phyloP scores from a whole-genome alignment of 768 basidiomycete species.

The Hebeloma cylindrosporum region DNA sequence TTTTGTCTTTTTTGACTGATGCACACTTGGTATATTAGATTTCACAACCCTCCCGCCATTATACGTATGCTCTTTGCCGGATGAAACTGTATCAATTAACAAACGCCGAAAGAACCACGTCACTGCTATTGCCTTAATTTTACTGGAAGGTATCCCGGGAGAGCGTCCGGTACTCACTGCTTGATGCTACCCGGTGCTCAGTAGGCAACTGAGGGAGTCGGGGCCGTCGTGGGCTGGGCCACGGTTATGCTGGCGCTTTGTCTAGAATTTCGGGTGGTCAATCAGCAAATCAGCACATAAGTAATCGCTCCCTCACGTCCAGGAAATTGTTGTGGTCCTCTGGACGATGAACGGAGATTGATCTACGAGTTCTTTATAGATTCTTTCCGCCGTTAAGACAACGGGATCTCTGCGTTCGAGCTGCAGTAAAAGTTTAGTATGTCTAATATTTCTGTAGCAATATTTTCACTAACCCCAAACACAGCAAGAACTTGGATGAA shows the following conservation, averaged over 20 bases:
- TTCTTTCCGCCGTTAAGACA: constrained; percentile 25
- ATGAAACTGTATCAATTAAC: too few relatives aligned
- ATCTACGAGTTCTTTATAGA: constrained; percentile 27
- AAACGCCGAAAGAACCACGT: too few relatives aligned
- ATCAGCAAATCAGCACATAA: neutral
- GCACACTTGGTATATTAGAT: too few relatives aligned
- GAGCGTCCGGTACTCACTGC: too few relatives aligned
- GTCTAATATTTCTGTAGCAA: neutral
- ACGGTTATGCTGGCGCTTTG: constrained; percentile 12
- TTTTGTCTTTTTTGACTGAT: too few relatives aligned
- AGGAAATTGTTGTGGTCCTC: constrained; percentile 27
- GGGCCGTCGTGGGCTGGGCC: constrained; percentile 4
- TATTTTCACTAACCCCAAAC: constrained; percentile 4
- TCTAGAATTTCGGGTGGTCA: neutral
- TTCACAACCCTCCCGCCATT: too few relatives aligned
- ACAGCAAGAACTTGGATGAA: constrained; percentile 7
- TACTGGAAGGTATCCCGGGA: too few relatives aligned
- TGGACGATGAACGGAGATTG: constrained; percentile 30
- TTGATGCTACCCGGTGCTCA: neutral
- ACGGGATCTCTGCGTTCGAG: neutral
- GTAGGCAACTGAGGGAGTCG: constrained; percentile 7
- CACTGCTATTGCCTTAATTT: too few relatives aligned
- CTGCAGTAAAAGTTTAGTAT: neutral
- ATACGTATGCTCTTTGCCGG: too few relatives aligned
- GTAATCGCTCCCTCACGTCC: constrained; percentile 29